Base-by-base conservation (phyloP, 108 stramenopile species). In the Pseudonitzschia pungens region DNA sequence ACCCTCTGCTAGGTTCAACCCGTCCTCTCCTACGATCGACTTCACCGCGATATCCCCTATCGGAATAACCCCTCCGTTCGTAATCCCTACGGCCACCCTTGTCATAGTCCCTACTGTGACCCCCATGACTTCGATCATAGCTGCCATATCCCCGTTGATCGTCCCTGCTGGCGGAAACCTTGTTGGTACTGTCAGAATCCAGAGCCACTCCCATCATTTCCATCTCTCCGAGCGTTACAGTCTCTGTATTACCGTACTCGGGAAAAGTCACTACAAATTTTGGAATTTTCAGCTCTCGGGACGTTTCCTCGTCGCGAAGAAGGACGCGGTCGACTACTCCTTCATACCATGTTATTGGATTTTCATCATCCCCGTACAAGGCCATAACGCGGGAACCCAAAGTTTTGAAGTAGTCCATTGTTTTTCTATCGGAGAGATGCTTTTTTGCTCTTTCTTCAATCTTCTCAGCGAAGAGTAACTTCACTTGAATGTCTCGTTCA, bases 281-380 rank as follows among this genome's bases (percentile, higher is more conserved):
- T 1, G 91, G 92, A 57, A 82, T 58, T 45, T 51, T 50, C 71
- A 87, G 69, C 52, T 71, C 36, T 33, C 79, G 85, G 15, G 78
- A 77, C 2, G 83, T 80, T 44, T 81, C 89, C 8, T 76, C 75
- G 73, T 92, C 83, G 44, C 88, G 73, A 32, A 83, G 66, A 55
- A 93, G 80, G 10, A 97, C 92, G 28, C 84, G 70, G 74, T 96
- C 96, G 62, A 99, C 90, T 24, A 93, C 90, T 20, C 96, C 97
- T 69, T 96, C 95, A 68, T 99, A 99, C 98, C 98, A 99, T 1
- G 90, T 85, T 15, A 96, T 74, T 18, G 95, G 96, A 83, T 98
- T 98, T 50, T 97, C 96, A 18, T 96, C 96, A 74, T 99, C 98
- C 4, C 89, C 96, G 72, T 99, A 99, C 74, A 97, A 82, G 9